These are phyloP conservation scores for Durusdinium trenchii DNA, from an alignment of 73 alveolate genomes.

Conservation along the genomic window DNA sequence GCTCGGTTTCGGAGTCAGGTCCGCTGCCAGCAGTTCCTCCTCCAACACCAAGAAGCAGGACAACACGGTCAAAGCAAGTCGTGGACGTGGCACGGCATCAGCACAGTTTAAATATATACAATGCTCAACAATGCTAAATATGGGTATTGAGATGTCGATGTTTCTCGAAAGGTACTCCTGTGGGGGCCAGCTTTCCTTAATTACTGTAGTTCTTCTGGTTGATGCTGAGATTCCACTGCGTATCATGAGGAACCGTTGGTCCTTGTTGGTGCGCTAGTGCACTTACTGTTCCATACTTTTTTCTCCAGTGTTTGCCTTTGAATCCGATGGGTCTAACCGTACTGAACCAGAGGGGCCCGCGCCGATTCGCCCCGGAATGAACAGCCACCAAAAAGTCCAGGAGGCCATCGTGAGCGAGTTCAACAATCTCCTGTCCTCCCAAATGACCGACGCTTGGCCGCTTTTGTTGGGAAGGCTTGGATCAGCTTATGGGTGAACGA, in stretches of 20 bases:
- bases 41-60: constrained; percentile 62
- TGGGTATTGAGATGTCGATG: too few relatives aligned
- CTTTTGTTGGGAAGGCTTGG: constrained; percentile 68
- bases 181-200: too few relatives aligned
- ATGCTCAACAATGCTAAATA: too few relatives aligned
- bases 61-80: not conserved
- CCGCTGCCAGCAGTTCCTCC: constrained; percentile 31
- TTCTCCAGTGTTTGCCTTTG: too few relatives aligned
- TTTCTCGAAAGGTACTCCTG: too few relatives aligned
- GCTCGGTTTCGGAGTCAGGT: not conserved
- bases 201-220: too few relatives aligned
- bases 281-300: too few relatives aligned
- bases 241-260: too few relatives aligned
- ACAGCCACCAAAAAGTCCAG: not conserved
- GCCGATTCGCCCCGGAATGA: not conserved
- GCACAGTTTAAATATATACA: too few relatives aligned
- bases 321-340: not conserved
- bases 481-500: constrained; percentile 52
- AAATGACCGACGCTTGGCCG: constrained; percentile 68
- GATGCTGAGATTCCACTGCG: too few relatives aligned
- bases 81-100: too few relatives aligned
- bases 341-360: not conserved
- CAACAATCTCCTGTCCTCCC: constrained; percentile 75
- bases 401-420: constrained; percentile 94
- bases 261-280: too few relatives aligned